A percentile compares a stretch with the other conserved stretches of the same genome.
These are phyloP conservation scores for Trichoderma pleuroti DNA, from an alignment of 2,329 filamentous ascomycete genomes.

Conservation along the genomic window DNA sequence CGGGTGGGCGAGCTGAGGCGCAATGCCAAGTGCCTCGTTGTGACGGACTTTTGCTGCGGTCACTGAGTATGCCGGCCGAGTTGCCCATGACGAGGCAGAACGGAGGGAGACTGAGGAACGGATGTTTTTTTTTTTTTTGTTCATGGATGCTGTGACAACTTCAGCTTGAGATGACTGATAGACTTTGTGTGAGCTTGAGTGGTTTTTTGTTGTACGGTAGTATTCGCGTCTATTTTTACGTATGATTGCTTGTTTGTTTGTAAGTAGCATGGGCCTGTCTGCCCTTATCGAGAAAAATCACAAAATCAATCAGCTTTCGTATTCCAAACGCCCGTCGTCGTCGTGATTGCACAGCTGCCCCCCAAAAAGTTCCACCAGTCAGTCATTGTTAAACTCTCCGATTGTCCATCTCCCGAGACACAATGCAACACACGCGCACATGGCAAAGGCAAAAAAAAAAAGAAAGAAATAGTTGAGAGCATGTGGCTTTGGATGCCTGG, in stretches of 20 bases:
- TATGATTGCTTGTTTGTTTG: not conserved
- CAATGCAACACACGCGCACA: not conserved
- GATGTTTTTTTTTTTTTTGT: no score
- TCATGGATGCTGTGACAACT: not conserved
- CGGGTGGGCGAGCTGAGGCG: constrained; percentile 24
- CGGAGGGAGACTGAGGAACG: not conserved
- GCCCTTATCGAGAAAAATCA: not conserved
- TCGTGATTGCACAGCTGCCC: not conserved
- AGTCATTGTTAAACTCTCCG: not conserved
- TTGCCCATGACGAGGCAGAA: not conserved
- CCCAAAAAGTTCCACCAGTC: not conserved
- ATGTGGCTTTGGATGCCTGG: not conserved
- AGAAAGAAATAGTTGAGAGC: not conserved
- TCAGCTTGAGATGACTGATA: not conserved
- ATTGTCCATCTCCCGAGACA: not conserved
- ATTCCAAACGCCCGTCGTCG: not conserved
- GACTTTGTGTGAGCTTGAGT: not conserved
- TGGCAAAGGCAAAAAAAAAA: not conserved
- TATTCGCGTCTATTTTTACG: not conserved
- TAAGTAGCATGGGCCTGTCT: not conserved
- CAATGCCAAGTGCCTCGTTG: constrained; percentile 24
- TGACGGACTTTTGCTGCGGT: constrained; percentile 25
- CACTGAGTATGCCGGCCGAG: constrained; percentile 20
- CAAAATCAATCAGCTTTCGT: not conserved
- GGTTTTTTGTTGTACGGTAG: not conserved